Evolutionary conservation across 2,329 filamentous ascomycete genomes (phyloP), one percentile per base, ranked within the genome.

Genomic region (Orbilia quercus): DNA sequence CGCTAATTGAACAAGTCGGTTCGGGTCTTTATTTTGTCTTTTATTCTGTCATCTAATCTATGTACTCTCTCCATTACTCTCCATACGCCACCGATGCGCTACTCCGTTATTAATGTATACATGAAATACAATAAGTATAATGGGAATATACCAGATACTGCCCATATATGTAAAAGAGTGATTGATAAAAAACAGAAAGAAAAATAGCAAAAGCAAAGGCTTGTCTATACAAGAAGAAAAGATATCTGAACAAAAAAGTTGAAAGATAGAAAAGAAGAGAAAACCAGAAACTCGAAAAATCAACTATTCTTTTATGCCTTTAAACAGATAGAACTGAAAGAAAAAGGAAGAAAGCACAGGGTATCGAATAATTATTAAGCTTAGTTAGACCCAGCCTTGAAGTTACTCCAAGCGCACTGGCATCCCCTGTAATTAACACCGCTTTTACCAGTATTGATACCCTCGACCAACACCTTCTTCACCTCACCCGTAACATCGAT

Each of bases 401-500:
- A 73, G 48, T 73, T 73, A 55, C 60, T 73, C 69, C 69, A 73
- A 40, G 69, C 12, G 28, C 69, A 73, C 20, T 73, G 69, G 18
- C 69, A 73, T 36, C 69, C 69, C 16, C 42, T 53, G 38, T 66
- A 73, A 55, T 73, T 55, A 22, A 62, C 60, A 12, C 60, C 60
- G 16, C 7, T 23, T 12, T 47, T 60, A 18, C 69, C 69, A 1
- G 69, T 73, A 40, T 50, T 60, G 48, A 72, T 59, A n/a, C 67
- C 67, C 25, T 65, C 14, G 9, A 44, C 28, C 5, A 65, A 7
- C 12, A 58, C 0, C 12, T 14, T 28, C 7, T 18, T 31, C 23
- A 50, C 47, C 18, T 20, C n/a, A 2, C n/a, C 28, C 4, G 28
- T 50, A 14, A 22, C 23, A 25, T 66, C 60, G 48, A 73, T 73